A percentile compares a stretch with the other conserved stretches of the same genome.
Conservation (phyloP, 805 yeast species). For the Candida corydali region DNA sequence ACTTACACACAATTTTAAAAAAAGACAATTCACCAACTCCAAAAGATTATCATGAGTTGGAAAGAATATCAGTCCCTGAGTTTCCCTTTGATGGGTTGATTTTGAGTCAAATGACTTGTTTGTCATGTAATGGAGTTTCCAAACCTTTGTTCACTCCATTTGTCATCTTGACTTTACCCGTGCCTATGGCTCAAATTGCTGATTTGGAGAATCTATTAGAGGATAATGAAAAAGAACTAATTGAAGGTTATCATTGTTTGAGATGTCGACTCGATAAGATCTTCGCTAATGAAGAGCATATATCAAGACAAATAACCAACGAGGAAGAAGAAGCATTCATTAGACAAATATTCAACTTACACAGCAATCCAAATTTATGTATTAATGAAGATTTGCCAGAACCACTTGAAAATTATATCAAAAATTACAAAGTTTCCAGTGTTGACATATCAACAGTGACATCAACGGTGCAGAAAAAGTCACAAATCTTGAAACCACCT, state of each 20-base stretch:
- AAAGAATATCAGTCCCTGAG: conserved; percentile 41
- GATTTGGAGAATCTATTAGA: conserved; percentile 52
- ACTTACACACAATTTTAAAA: conserved; percentile 9
- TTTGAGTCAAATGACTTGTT: conserved; percentile 66
- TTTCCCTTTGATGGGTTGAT: conserved; percentile 73
- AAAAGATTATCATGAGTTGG: conserved; percentile 11
- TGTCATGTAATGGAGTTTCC: conserved; percentile 60
- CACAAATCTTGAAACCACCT: conserved; percentile 63
- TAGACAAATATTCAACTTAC: conserved; percentile 31
- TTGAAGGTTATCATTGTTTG: conserved; percentile 77
- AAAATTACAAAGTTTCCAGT: conserved; percentile 41
- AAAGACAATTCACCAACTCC: conserved; percentile 9
- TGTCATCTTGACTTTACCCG: conserved; percentile 66
- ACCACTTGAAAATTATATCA: conserved; percentile 44
- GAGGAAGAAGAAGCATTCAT: conserved; percentile 11
- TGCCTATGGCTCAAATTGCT: conserved; percentile 55
- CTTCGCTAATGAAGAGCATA: conserved; percentile 23
- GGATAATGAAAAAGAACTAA: conserved; percentile 59
- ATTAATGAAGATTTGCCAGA: conserved; percentile 67
- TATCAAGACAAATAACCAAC: conserved; percentile 24
- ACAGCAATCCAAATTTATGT: conserved; percentile 32
- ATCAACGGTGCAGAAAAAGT: conserved; percentile 65
- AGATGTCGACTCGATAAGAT: conserved; percentile 51
- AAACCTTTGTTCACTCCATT: conserved; percentile 57
- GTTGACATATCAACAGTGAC: conserved; percentile 44